Percentiles rank a stretch among this genome's conserved stretches.
Conservation (phyloP, 2,329 filamentous ascomycete genomes). For the Ophiostoma sp. region DNA sequence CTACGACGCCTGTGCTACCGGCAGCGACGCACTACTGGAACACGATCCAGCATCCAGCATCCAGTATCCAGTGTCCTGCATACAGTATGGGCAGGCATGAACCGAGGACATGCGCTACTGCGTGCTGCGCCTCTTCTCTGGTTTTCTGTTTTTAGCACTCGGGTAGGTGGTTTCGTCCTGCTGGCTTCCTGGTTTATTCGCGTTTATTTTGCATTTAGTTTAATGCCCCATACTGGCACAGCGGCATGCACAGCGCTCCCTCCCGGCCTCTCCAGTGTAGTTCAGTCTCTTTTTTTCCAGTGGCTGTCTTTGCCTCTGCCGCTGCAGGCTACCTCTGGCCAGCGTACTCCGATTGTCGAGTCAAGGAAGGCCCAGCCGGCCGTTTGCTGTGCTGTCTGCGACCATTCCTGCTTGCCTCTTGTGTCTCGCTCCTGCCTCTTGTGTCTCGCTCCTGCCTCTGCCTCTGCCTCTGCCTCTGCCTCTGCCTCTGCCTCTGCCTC, state of each 20-base stretch:
- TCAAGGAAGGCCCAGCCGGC: background rate
- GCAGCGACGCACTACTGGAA: slow-evolving; percentile 1
- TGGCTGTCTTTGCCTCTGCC: background rate
- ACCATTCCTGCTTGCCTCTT: background rate
- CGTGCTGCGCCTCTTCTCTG: slow-evolving; percentile 10
- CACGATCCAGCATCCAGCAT: background rate
- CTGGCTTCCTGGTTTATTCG: background rate
- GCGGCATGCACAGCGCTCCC: background rate
- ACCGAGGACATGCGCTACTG: slow-evolving; percentile 4
- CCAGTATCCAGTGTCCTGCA: too few relatives aligned
- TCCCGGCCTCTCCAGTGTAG: background rate
- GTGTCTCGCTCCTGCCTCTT: background rate
- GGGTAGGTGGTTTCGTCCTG: background rate
- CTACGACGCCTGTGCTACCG: slow-evolving; percentile 9
- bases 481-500: too few relatives aligned
- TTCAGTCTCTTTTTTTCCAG: background rate
- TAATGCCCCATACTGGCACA: background rate
- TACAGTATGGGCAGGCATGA: background rate
- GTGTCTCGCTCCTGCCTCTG: background rate
- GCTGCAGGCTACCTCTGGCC: slow-evolving; percentile 1
- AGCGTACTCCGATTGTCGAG: background rate
- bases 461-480: too few relatives aligned
- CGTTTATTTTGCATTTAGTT: slow-evolving; percentile 1
- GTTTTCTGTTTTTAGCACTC: background rate
- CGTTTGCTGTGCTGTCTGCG: background rate